Base-by-base conservation (phyloP, 108 stramenopile species). In the Licmophora abbreviata region DNA sequence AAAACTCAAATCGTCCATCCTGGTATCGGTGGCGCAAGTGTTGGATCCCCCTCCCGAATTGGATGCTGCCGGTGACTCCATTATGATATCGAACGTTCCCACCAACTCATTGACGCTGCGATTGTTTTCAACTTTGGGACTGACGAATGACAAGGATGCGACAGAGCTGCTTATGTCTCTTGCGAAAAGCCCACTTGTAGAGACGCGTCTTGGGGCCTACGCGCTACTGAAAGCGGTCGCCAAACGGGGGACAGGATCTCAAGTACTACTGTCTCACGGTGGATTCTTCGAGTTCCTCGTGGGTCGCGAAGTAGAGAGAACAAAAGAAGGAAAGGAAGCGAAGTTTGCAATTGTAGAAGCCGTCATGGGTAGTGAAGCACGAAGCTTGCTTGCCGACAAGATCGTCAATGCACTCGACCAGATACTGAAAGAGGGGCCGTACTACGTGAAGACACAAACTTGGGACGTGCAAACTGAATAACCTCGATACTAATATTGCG, bases 241-340 rank as follows among this genome's bases (percentile, higher is more conserved):
- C 40, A 58, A 66, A 23, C 17, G 23, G 11, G 47, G 48, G 1
- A 43, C 32, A n/a, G 64, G 55, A 2, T 28, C 55, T 8, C 63
- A 64, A 29, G 48, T 64, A 22, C 35, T 64, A 4, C 29, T 56
- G 35, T 48, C 46, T 14, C 56, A 64, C 37, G 43, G 27, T 21
- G 30, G 25, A 4, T 64, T 64, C 31, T 57, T 41, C 43, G 55
- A 48, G 10, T 57, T 64, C 15, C 21, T 64, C 26, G 15, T 64
- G 2, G 14, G 12, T 4, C 28, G 55, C 12, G 48, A 56, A 45
- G 22, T 12, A 10, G 63, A 64, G n/a, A 32, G 37, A 1, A 57
- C 48, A 11, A 64, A 50, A 28, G 63, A 64, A 28, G 63, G 63
- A 3, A 54, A 54, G 29, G 63, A 64, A 42, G 63, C 63, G 2